Conservation (phyloP, 2,329 filamentous ascomycete species). For the Plectosphaerella cucumerina region DNA sequence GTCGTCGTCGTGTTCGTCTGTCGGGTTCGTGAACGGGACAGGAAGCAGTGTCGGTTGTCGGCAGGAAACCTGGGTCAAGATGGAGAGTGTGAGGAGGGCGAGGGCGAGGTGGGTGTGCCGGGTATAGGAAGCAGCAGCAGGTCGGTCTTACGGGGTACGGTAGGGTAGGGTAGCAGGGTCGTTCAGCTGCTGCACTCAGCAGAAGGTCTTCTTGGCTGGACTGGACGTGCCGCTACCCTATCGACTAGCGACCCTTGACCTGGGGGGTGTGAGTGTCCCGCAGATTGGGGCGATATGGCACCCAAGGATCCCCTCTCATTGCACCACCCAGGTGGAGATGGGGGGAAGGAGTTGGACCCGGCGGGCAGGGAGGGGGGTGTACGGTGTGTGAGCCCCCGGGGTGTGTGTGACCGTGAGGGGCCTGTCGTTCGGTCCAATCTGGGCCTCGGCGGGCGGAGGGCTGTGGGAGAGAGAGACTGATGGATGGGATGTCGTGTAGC, state of each 20-base stretch:
- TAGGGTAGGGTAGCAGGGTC: background rate
- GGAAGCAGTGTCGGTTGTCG: background rate
- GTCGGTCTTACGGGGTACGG: background rate
- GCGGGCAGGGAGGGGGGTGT: background rate
- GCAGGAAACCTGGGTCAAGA: background rate
- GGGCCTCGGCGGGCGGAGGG: no score
- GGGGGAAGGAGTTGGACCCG: background rate
- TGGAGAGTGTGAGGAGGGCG: background rate
- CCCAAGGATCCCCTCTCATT: background rate
- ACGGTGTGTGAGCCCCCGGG: no score
- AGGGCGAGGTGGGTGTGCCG: background rate
- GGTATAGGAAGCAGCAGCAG: background rate
- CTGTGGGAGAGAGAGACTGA: background rate
- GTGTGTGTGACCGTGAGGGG: no score
- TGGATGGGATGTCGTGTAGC: background rate
- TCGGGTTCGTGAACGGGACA: no score
- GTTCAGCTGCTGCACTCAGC: background rate
- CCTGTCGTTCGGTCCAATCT: no score
- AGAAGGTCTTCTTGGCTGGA: background rate
- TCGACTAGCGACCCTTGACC: background rate
- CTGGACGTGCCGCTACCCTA: background rate
- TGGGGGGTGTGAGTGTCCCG: background rate
- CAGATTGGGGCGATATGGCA: conserved; percentile 2
- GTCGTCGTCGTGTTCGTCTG: no score
- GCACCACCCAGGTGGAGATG: conserved; percentile 1